A percentile compares a stretch with the other conserved stretches of the same genome.
Evolutionary conservation across 1,284 basidiomycete genomes (phyloP).

Genomic region (Cutaneotrichosporon cyanovorans): DNA sequence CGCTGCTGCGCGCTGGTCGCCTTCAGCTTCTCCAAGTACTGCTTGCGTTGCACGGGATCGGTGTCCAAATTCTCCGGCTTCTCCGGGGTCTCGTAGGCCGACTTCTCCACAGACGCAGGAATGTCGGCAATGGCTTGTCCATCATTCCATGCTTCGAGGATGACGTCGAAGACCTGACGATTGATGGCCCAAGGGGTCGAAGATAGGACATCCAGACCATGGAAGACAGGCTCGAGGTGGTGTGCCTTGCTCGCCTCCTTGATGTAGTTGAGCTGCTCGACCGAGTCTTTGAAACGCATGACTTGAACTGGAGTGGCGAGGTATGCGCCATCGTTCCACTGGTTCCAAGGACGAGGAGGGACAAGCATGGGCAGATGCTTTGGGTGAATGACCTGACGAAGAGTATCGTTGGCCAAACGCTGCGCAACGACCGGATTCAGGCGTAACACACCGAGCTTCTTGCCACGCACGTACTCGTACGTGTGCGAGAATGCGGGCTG

Average conservation of each 20-base stretch:
- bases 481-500: constrained; percentile 89
- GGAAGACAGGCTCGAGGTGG: constrained; percentile 76
- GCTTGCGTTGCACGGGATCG: constrained; percentile 59
- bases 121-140: constrained; percentile 68
- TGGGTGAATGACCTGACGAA: constrained; percentile 76
- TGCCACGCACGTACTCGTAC: constrained; percentile 88
- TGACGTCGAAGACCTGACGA: constrained; percentile 62
- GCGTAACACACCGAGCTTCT: constrained; percentile 83
- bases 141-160: constrained; percentile 74
- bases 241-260: constrained; percentile 65
- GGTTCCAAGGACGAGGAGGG: constrained; percentile 79
- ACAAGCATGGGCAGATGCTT: constrained; percentile 95
- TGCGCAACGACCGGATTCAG: constrained; percentile 75
- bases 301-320: constrained; percentile 57
- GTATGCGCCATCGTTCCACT: constrained; percentile 75
- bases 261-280: constrained; percentile 79
- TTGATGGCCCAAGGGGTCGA: constrained; percentile 90
- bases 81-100: constrained; percentile 49
- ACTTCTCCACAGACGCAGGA: constrained; percentile 53
- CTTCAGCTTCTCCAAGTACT: constrained; percentile 59
- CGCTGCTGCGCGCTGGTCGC: constrained; percentile 58
- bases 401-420: constrained; percentile 67
- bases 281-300: constrained; percentile 89
- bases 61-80: constrained; percentile 57
- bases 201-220: constrained; percentile 83